Conservation (phyloP, 2,329 filamentous ascomycete genomes). For the Monilinia aucupariae region DNA sequence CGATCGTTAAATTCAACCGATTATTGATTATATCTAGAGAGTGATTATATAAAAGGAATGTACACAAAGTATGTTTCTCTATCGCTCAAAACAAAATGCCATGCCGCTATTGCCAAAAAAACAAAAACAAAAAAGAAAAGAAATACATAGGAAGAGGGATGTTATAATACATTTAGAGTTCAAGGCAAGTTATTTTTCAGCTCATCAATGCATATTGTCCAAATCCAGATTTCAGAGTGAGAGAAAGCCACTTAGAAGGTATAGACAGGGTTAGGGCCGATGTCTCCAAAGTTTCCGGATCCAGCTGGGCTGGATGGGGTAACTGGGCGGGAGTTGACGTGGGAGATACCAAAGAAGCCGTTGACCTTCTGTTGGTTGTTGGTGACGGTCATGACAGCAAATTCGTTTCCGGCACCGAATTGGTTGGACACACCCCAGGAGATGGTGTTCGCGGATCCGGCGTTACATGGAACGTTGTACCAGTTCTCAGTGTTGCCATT, state of each 20-base stretch:
- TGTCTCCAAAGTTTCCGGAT: background rate
- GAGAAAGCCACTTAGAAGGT: background rate
- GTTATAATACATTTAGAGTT: background rate
- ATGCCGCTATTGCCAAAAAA: background rate
- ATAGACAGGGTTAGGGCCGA: conserved; percentile 1
- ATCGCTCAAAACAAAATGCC: background rate
- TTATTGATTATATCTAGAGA: background rate
- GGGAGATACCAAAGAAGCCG: background rate
- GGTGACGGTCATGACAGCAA: conserved; percentile 7
- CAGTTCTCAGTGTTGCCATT: background rate
- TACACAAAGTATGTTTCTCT: background rate
- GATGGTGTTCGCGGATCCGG: background rate
- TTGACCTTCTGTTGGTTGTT: background rate
- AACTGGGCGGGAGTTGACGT: background rate
- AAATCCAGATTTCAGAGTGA: background rate
- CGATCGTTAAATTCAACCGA: background rate
- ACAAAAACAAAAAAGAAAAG: background rate
- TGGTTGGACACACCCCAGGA: background rate
- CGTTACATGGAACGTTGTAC: background rate
- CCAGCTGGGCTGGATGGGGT: background rate
- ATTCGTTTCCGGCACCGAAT: background rate
- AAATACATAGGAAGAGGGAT: no score
- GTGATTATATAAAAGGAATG: background rate
- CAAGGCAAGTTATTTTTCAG: background rate
- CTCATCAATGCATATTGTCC: background rate